phyloP scores from a whole-genome alignment of 1,284 basidiomycete species.

The Neotropicomus parvogracilis region DNA sequence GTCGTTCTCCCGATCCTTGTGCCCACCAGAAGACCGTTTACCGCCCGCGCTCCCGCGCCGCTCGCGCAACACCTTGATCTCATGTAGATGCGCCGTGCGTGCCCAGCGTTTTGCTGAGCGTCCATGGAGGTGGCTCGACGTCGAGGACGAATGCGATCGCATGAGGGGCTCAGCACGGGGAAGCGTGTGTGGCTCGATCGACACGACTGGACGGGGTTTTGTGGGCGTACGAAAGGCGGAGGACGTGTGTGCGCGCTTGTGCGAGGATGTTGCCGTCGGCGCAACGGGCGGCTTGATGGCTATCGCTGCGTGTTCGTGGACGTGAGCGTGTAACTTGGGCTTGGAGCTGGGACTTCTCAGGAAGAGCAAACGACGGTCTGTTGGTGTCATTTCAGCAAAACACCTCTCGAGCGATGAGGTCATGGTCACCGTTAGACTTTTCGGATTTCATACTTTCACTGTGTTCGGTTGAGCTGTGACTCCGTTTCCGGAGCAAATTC shows the following conservation, averaged over 20 bases:
- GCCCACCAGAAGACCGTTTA: slow-evolving; percentile 3
- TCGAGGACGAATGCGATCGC: slow-evolving; percentile 31
- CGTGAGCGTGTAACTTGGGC: neutral
- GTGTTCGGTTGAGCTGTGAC: slow-evolving; percentile 32
- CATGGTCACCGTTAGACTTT: slow-evolving; percentile 15
- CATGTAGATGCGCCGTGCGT: slow-evolving; percentile 68
- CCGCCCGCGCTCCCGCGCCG: slow-evolving; percentile 10
- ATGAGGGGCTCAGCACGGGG: slow-evolving; percentile 19
- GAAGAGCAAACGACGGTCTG: slow-evolving; percentile 2
- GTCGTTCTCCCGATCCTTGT: slow-evolving; percentile 18
- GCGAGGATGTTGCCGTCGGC: slow-evolving; percentile 2
- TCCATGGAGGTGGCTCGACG: slow-evolving; percentile 13
- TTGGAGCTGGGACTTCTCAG: neutral
- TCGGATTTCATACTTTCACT: slow-evolving; percentile 7
- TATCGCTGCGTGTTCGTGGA: neutral
- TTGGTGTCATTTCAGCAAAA: slow-evolving; percentile 4
- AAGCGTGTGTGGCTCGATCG: slow-evolving; percentile 22
- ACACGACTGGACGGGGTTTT: slow-evolving; percentile 14
- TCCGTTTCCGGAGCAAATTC: slow-evolving; percentile 35
- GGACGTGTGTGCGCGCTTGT: slow-evolving; percentile 14
- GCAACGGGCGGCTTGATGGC: slow-evolving; percentile 1
- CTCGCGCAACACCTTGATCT: slow-evolving; percentile 41
- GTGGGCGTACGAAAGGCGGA: slow-evolving; percentile 26
- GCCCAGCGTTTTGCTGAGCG: slow-evolving; percentile 54
- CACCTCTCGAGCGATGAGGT: slow-evolving; percentile 1